Evolutionary conservation across 371 early-diverging fungal genomes (phyloP), one percentile per base, ranked within the genome.

Genomic region (Mucor piriformis): DNA sequence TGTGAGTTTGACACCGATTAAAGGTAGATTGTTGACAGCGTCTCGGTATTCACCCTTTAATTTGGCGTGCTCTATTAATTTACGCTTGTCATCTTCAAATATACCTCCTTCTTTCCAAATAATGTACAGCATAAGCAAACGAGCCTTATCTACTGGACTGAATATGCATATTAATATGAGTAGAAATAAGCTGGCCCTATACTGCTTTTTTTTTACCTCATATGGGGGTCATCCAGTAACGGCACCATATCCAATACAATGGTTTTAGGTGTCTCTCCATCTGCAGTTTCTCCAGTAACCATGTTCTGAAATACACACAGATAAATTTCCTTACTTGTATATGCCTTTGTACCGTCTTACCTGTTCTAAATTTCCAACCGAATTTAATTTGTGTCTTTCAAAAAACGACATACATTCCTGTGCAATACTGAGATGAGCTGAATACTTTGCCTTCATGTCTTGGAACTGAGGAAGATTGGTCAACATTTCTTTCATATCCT

Each of bases 381-480:
- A 75, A 32, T 82, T 82, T 21, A 98, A 74, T 42, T 89, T 88
- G 24, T 87, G 81, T 50, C 82, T 77, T 58, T 92, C 89, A 68
- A 95, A 94, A 15, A 81, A 70, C 5, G 82, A 77, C 81, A 95
- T 88, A 67, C 96, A 97, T 63, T 95, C 92, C 77, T 92, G 89
- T 54, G 93, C 91, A 62, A 99, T 89, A 49, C 89, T 92, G 46
- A 97, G 86, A 72, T 99, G 99, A 7, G 90, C 84, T 37, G 96
- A 90, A 70, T 94, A 98, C 87, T 90, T 90, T 50, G 88, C 82
- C 70, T 96, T 95, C 77, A 95, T 83, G 32, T 95, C 94, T 68
- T 95, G 95, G 64, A 91, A 98, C 66, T 97, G 92, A 13, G 97
- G 98, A 13, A 99, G 67, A 15, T 93, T 88, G 1, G 90, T 83